Base-by-base conservation (phyloP, 2,329 filamentous ascomycete species). In the Sclerotinia minor region DNA sequence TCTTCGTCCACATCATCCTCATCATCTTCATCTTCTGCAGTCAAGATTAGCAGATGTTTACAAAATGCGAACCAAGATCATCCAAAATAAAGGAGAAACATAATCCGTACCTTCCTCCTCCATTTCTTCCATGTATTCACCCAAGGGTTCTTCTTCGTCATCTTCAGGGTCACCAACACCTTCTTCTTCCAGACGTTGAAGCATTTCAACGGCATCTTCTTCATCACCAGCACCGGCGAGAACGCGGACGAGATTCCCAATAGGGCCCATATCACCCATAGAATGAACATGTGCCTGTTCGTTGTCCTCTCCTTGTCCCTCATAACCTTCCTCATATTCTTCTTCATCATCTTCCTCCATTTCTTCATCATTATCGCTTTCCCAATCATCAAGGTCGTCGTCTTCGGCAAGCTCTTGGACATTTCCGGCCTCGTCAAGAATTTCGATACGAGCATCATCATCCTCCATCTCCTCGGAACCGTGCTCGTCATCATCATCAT, bases 1-100 rank as follows among this genome's bases (percentile, higher is more conserved):
- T 88, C 85, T 63, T 92, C 90, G 55, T 89, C 88, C 72, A 90
- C 84, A 21, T 87, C 86, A 41, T 87, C 86, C 29, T 89, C 87
- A 54, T 89, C 88, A 52, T 91, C 89, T 24, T 91, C 89, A 58
- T 92, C 91, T n/a, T 67, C 57, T 67, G 32, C n/a, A 17, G n/a
- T 35, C 2, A 55, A 35, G 83, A 13, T 74, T 63, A 77, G 73
- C 77, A 71, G 76, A 26, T 24, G 19, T n/a, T 8, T 9, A 55
- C 19, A 45, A 61, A 41, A 38, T 45, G 44, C 35, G 68, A 47
- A 26, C 35, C 24, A 50, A 26, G 21, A 19, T 9, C 32, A 35
- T 41, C 24, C 21, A 1, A 53, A 41, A 19, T 8, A 17, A 35
- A 35, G 35, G 11, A 17, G n/a, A 55, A 21, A n/a, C 15, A 55